These are phyloP conservation scores for Tolypocladium album DNA, from an alignment of 2,329 filamentous ascomycete genomes.

Conservation along the genomic window DNA sequence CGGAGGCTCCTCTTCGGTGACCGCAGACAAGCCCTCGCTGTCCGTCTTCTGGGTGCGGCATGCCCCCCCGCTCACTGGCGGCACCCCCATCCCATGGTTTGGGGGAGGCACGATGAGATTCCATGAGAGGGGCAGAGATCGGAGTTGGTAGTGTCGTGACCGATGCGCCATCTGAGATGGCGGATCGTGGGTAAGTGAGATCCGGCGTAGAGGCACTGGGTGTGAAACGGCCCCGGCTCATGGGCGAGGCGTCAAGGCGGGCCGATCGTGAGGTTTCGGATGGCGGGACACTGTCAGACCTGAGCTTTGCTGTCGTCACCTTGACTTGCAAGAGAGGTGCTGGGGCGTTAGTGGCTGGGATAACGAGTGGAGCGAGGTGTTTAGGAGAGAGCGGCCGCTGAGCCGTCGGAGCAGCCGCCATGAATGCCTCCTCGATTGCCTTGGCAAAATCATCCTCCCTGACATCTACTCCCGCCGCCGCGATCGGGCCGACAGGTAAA, in stretches of 20 bases:
- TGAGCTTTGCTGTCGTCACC: slow-evolving; percentile 32
- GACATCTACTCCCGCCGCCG: background rate
- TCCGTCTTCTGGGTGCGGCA: slow-evolving; percentile 7
- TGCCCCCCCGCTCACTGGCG: background rate
- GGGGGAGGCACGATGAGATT: slow-evolving; percentile 29
- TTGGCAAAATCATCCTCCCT: slow-evolving; percentile 10
- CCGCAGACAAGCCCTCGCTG: slow-evolving; percentile 6
- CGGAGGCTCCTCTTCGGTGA: slow-evolving; percentile 45
- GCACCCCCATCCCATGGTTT: slow-evolving; percentile 29
- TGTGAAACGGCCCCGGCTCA: slow-evolving; percentile 28
- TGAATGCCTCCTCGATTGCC: slow-evolving; percentile 12
- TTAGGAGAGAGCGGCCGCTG: slow-evolving; percentile 37
- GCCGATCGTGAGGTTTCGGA: slow-evolving; percentile 29
- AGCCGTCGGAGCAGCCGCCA: slow-evolving; percentile 12
- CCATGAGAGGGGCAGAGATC: slow-evolving; percentile 33
- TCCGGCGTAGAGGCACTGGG: slow-evolving; percentile 24
- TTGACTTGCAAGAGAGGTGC: slow-evolving; percentile 17
- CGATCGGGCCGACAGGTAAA: background rate
- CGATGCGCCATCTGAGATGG: slow-evolving; percentile 23
- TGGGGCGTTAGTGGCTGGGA: slow-evolving; percentile 24
- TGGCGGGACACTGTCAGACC: slow-evolving; percentile 30
- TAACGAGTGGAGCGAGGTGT: slow-evolving; percentile 45
- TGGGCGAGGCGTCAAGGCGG: slow-evolving; percentile 36
- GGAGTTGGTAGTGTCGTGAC: slow-evolving; percentile 35
- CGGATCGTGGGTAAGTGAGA: slow-evolving; percentile 32